phyloP scores from a whole-genome alignment of 2,329 filamentous ascomycete species.

The Graphilbum fragrans region DNA sequence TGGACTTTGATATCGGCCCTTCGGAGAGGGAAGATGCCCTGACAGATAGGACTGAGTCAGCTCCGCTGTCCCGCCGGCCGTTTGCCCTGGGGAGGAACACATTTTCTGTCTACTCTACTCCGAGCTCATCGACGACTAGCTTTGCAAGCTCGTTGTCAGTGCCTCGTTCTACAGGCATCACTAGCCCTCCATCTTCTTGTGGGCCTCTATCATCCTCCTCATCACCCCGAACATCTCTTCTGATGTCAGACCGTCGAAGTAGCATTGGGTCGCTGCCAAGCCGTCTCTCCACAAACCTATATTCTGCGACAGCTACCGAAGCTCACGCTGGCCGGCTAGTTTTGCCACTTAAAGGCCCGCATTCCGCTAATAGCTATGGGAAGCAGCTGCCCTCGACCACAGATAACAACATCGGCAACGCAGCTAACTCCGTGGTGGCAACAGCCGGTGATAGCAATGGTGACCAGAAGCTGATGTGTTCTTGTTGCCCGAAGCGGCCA shows the following conservation, averaged over 20 bases:
- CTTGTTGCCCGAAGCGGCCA: conserved; percentile 11
- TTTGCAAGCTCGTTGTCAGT: conserved; percentile 9
- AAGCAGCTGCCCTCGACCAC: no score
- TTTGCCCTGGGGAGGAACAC: neutral
- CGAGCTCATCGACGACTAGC: conserved; percentile 11
- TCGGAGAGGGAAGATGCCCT: conserved; percentile 4
- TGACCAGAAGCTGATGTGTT: no score
- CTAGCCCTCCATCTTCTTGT: conserved; percentile 7
- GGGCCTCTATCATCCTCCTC: conserved; percentile 8
- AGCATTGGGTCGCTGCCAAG: conserved; percentile 11
- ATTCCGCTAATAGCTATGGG: no score
- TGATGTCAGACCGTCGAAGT: conserved; percentile 8
- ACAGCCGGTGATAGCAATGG: no score
- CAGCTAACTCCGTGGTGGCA: neutral
- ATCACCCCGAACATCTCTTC: conserved; percentile 10
- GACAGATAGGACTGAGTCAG: neutral
- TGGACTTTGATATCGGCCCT: conserved; percentile 16
- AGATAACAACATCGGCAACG: neutral
- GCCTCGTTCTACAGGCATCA: conserved; percentile 5
- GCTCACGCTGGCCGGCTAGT: neutral
- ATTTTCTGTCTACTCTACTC: conserved; percentile 9
- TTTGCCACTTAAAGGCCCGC: neutral
- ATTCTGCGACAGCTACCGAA: neutral
- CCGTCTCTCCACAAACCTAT: conserved; percentile 9
- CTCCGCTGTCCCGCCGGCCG: neutral